Conservation (phyloP, 345 rosid genomes). For the Laguncularia racemosa region DNA sequence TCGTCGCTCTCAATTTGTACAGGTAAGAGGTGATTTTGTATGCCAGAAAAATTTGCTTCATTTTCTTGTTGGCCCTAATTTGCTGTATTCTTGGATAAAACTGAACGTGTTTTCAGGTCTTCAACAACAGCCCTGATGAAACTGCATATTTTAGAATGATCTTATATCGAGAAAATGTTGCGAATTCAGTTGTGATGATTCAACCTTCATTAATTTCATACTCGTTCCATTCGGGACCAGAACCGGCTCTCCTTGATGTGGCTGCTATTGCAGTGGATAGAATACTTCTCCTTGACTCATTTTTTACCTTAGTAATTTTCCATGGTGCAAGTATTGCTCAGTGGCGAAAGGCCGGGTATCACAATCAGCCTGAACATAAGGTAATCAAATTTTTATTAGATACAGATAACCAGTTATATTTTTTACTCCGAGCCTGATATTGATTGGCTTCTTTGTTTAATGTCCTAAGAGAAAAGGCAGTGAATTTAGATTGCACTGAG, state of each 20-base stretch:
- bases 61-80: not conserved
- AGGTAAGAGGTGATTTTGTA: conserved; percentile 33
- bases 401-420: no score
- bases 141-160: conserved; percentile 92
- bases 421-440: no score
- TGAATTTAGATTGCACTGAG: no score
- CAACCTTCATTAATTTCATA: conserved; percentile 95
- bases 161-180: conserved; percentile 80
- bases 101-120: conserved; percentile 46
- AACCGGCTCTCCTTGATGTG: conserved; percentile 80
- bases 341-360: conserved; percentile 96
- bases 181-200: conserved; percentile 89
- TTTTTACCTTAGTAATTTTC: conserved; percentile 76
- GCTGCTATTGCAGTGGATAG: conserved; percentile 86
- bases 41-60: not conserved
- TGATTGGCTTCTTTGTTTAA: no score
- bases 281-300: conserved; percentile 80
- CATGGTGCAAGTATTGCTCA: conserved; percentile 93
- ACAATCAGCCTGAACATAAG: conserved; percentile 82
- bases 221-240: conserved; percentile 80
- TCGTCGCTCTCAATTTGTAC: conserved; percentile 97
- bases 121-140: conserved; percentile 97
- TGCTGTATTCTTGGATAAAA: conserved; percentile 3
- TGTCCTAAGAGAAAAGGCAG: no score
- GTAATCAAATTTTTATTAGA: conserved; percentile 22